Conservation (phyloP, 2,329 filamentous ascomycete species). For the Botrytis porri region DNA sequence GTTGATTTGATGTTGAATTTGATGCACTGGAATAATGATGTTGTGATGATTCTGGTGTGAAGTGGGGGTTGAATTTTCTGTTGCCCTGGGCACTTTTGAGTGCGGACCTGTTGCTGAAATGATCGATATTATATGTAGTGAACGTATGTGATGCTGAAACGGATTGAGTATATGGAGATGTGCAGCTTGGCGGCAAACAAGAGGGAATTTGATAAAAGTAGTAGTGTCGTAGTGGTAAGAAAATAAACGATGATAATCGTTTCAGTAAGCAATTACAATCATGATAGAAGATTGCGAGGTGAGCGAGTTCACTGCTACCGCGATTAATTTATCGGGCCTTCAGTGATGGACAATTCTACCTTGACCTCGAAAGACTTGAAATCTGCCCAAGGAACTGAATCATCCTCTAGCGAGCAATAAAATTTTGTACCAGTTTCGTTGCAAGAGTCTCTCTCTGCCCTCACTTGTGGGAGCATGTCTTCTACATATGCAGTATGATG, state of each 20-base stretch:
- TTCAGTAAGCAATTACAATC: neutral
- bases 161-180: neutral
- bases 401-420: too few relatives aligned
- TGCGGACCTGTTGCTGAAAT: neutral
- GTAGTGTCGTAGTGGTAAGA: neutral
- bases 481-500: neutral
- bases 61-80: neutral
- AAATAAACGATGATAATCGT: neutral
- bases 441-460: neutral
- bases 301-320: neutral
- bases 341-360: neutral
- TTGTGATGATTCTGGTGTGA: neutral
- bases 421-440: neutral
- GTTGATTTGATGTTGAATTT: neutral
- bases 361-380: neutral
- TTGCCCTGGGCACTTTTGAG: fast-evolving
- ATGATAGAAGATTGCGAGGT: neutral
- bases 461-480: neutral
- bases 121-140: neutral
- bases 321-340: neutral
- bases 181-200: neutral
- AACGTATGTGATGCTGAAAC: neutral
- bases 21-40: neutral
- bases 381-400: neutral
- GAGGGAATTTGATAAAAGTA: neutral